Conservation (phyloP, 495 filamentous ascomycete genomes). For the Aspergillus mulundensis region DNA sequence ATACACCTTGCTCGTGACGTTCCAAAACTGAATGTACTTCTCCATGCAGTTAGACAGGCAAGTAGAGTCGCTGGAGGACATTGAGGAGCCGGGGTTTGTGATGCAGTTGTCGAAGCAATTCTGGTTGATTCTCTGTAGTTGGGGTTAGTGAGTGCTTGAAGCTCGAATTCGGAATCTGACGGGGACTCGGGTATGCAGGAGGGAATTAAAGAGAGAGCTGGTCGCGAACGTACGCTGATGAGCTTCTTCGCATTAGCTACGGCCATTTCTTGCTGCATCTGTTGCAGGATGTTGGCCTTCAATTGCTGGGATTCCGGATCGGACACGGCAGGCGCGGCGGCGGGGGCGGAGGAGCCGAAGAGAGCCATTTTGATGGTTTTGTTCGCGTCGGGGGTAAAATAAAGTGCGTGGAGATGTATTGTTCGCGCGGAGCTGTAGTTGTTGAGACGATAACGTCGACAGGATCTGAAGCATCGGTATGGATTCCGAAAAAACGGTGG, state of each 20-base stretch:
- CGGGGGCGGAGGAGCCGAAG: conserved; percentile 32
- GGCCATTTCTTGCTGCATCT: conserved; percentile 70
- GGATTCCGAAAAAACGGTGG: background rate
- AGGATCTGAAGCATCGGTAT: conserved; percentile 1
- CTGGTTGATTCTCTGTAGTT: conserved; percentile 82
- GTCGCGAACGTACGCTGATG: conserved; percentile 57
- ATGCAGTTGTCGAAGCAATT: conserved; percentile 95
- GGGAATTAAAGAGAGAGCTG: background rate
- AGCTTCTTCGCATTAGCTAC: conserved; percentile 69
- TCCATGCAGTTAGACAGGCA: conserved; percentile 91
- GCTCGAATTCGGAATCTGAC: background rate
- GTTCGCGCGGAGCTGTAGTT: background rate
- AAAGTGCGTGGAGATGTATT: background rate
- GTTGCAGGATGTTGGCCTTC: conserved; percentile 67
- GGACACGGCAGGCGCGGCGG: conserved; percentile 25
- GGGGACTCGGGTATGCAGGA: background rate
- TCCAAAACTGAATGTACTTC: conserved; percentile 96
- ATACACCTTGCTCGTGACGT: conserved; percentile 73
- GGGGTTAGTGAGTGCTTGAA: background rate
- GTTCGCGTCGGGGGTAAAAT: background rate
- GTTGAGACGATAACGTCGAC: background rate
- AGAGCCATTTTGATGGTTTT: conserved; percentile 32
- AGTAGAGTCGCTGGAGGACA: conserved; percentile 66
- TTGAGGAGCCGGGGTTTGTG: conserved; percentile 71
- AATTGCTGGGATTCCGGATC: conserved; percentile 41